Conservation (phyloP, 2,329 filamentous ascomycete genomes). For the Fusarium pininemorale region DNA sequence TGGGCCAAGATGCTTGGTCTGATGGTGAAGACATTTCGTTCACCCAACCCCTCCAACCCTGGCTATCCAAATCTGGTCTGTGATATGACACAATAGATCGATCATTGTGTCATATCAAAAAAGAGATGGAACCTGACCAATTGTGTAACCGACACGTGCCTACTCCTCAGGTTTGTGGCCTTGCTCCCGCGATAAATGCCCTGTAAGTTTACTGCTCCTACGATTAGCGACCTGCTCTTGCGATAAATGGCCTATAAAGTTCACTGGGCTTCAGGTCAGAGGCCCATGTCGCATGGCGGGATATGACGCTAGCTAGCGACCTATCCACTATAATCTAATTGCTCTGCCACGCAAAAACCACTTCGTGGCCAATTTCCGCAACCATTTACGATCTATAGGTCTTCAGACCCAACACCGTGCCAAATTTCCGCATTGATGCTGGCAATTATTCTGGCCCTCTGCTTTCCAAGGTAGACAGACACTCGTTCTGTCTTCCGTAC, state of each 20-base stretch:
- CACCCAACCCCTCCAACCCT: not conserved
- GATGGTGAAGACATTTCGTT: not conserved
- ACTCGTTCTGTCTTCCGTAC: not conserved
- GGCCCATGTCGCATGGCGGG: not conserved
- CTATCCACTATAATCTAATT: not conserved
- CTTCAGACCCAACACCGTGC: fast-evolving
- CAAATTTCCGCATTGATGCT: not conserved
- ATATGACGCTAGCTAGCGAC: not conserved
- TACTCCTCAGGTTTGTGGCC: not conserved
- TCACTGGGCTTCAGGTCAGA: not conserved
- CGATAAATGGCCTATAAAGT: not conserved
- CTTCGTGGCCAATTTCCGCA: not conserved
- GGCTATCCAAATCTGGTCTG: not conserved
- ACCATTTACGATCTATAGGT: not conserved
- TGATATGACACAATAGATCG: not conserved
- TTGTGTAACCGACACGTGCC: not conserved
- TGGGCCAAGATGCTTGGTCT: not conserved
- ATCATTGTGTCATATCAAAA: not conserved
- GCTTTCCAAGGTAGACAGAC: not conserved
- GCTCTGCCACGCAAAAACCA: not conserved
- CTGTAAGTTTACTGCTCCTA: not conserved
- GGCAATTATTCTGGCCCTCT: fast-evolving
- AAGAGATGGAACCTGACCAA: not conserved
- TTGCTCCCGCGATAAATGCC: not conserved
- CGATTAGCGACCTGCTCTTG: not conserved